A percentile compares a stretch with the other conserved stretches of the same genome.
These are phyloP conservation scores for Boeremia exigua DNA, from an alignment of 2,329 filamentous ascomycete genomes.

Conservation along the genomic window DNA sequence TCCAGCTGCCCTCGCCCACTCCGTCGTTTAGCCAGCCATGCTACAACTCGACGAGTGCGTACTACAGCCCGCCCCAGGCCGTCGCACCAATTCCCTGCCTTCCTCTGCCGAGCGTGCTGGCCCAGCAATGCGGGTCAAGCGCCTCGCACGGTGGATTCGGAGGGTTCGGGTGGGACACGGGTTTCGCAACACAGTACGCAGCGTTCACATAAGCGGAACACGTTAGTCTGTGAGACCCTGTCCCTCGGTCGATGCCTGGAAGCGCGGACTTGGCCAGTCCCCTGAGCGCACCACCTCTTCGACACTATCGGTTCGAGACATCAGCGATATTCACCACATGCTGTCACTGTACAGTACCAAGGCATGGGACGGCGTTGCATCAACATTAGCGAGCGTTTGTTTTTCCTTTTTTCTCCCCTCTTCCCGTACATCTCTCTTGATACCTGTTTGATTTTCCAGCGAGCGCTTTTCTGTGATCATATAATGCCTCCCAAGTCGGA, in stretches of 20 bases:
- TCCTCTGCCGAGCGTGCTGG: conserved; percentile 84
- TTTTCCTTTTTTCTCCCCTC: conserved; percentile 34
- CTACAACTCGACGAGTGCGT: conserved; percentile 51
- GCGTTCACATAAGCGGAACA: conserved; percentile 75
- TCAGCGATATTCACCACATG: conserved; percentile 43
- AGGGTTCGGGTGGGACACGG: conserved; percentile 84
- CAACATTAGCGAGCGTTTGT: conserved; percentile 51
- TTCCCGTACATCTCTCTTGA: conserved; percentile 37
- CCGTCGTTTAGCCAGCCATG: conserved; percentile 81
- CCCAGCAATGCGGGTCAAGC: conserved; percentile 81
- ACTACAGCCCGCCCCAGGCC: conserved; percentile 80
- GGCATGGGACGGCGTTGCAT: conserved; percentile 63
- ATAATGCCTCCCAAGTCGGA: conserved; percentile 42
- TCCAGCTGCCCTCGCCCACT: conserved; percentile 76
- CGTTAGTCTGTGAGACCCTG: conserved; percentile 30
- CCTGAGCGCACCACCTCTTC: conserved; percentile 48
- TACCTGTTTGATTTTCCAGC: conserved; percentile 54
- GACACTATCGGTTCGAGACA: conserved; percentile 51
- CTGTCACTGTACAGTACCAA: conserved; percentile 49
- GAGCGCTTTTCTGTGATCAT: conserved; percentile 43
- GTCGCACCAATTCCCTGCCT: conserved; percentile 76
- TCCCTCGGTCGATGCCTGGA: conserved; percentile 40
- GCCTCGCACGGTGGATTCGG: conserved; percentile 67
- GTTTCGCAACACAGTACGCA: conserved; percentile 74
- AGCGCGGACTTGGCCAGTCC: conserved; percentile 54